Conservation (phyloP, 2,329 filamentous ascomycete genomes). For the Exophiala sideris region DNA sequence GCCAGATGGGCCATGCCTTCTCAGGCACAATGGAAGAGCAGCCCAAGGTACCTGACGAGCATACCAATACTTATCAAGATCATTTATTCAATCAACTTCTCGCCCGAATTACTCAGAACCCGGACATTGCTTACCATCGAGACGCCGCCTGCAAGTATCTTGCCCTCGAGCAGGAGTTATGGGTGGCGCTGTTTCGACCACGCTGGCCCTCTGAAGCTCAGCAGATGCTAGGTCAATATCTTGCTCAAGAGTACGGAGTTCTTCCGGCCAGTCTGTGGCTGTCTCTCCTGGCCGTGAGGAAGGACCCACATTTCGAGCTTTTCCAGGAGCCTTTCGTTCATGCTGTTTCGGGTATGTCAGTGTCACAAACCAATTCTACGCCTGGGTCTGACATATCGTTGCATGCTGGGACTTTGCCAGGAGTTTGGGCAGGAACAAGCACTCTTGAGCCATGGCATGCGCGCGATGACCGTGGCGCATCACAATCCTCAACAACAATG, state of each 20-base stretch:
- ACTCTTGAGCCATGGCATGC: not conserved
- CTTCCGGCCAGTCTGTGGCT: constrained; percentile 12
- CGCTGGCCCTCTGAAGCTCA: constrained; percentile 4
- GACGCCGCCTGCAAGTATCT: constrained; percentile 11
- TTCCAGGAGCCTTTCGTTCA: constrained; percentile 3
- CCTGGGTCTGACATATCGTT: not conserved
- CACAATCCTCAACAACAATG: not conserved
- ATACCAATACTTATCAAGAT: not conserved
- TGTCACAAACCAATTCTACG: not conserved
- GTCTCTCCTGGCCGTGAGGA: constrained; percentile 4
- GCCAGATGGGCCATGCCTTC: no score
- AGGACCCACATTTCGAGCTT: constrained; percentile 3
- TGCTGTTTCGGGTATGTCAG: not conserved
- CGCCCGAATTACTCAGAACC: not conserved
- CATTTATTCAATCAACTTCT: not conserved
- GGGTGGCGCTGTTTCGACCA: constrained; percentile 7
- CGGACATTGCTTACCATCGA: constrained; percentile 1
- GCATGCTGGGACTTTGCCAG: not conserved
- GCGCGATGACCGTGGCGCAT: not conserved
- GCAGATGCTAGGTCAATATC: constrained; percentile 1
- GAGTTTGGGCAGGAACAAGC: no score
- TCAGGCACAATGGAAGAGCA: not conserved
- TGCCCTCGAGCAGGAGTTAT: constrained; percentile 2
- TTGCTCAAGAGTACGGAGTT: constrained; percentile 6
- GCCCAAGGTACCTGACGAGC: not conserved